Percentiles rank a stretch among this genome's conserved stretches.
Conservation (phyloP, 2,329 filamentous ascomycete genomes). For the Penicillium vulpinum region DNA sequence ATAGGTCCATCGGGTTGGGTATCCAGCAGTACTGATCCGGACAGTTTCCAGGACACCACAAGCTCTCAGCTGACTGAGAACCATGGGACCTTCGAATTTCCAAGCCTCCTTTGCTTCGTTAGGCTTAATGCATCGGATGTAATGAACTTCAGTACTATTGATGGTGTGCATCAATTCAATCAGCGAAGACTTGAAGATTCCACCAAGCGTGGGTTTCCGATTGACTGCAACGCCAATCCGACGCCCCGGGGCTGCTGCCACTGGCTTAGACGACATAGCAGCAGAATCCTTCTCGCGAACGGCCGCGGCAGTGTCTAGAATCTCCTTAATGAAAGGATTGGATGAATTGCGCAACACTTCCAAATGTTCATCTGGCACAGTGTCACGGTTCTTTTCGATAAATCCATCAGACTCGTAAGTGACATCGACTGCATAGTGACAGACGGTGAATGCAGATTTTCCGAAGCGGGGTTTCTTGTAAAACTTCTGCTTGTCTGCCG, state of each 20-base stretch:
- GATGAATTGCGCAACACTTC: constrained; percentile 81
- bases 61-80: constrained; percentile 91
- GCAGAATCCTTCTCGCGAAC: constrained; percentile 84
- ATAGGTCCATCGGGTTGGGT: constrained; percentile 97
- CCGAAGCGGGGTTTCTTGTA: constrained; percentile 99
- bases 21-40: constrained; percentile 93
- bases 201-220: constrained; percentile 93
- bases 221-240: constrained; percentile 91
- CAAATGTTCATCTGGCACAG: constrained; percentile 97
- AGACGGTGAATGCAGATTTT: constrained; percentile 96
- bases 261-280: constrained; percentile 70
- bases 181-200: constrained; percentile 97
- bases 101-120: constrained; percentile 96
- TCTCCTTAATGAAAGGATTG: constrained; percentile 80
- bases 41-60: constrained; percentile 99
- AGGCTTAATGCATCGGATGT: constrained; percentile 98
- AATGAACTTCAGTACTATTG: constrained; percentile 96
- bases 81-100: constrained; percentile 99
- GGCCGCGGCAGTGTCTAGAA: constrained; percentile 79
- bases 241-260: constrained; percentile 67
- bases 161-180: constrained; percentile 99
- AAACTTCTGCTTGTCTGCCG: constrained; percentile 86
- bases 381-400: constrained; percentile 99
- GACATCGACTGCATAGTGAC: constrained; percentile 96
- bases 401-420: constrained; percentile 99